These are phyloP conservation scores for Corynespora cassiicola DNA, from an alignment of 2,329 filamentous ascomycete species.

Conservation along the genomic window DNA sequence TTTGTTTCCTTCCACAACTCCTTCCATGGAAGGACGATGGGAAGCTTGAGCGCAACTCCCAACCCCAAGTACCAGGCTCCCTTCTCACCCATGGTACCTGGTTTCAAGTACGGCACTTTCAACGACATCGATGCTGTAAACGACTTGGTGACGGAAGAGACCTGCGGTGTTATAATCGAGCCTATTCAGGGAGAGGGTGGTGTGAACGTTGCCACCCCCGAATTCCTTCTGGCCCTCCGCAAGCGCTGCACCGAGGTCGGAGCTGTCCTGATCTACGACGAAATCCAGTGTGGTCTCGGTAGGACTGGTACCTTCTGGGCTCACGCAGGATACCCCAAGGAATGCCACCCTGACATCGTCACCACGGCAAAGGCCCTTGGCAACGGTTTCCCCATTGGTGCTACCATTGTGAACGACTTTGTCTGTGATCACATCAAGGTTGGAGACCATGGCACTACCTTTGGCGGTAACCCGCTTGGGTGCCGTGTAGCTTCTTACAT, in stretches of 20 bases:
- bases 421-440: slow-evolving; percentile 74
- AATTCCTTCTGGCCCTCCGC: slow-evolving; percentile 85
- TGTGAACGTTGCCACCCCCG: slow-evolving; percentile 80
- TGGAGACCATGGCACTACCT: slow-evolving; percentile 93
- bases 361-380: slow-evolving; percentile 96
- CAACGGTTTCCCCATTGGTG: slow-evolving; percentile 95
- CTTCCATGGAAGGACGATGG: slow-evolving; percentile 98
- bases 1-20: slow-evolving; percentile 89
- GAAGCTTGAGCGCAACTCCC: slow-evolving; percentile 90
- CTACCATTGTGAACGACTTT: slow-evolving; percentile 70
- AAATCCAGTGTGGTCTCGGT: slow-evolving; percentile 93
- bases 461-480: slow-evolving; percentile 89
- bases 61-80: slow-evolving; percentile 98
- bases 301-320: slow-evolving; percentile 93
- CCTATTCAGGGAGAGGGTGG: slow-evolving; percentile 98
- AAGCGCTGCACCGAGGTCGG: slow-evolving; percentile 84
- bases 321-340: slow-evolving; percentile 73
- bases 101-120: slow-evolving; percentile 84
- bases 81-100: slow-evolving; percentile 93
- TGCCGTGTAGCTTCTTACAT: slow-evolving; percentile 87
- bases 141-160: slow-evolving; percentile 79
- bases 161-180: slow-evolving; percentile 94
- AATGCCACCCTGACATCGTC: slow-evolving; percentile 90
- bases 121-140: slow-evolving; percentile 80
- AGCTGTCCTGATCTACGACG: slow-evolving; percentile 90